These are phyloP conservation scores for Evernia prunastri DNA, from an alignment of 495 filamentous ascomycete genomes.

Conservation along the genomic window DNA sequence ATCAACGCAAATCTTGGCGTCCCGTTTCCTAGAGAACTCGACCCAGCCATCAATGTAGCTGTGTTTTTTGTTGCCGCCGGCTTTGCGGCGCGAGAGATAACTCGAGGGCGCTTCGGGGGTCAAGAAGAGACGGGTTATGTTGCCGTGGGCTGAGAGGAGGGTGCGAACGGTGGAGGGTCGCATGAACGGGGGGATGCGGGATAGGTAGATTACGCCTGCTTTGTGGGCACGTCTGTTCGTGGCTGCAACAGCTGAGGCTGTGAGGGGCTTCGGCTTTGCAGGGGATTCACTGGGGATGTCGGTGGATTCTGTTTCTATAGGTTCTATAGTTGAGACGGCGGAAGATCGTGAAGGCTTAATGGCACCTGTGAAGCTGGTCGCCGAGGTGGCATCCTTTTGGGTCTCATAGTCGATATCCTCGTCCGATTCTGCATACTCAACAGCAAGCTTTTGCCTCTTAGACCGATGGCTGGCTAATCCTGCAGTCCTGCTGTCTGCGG, in stretches of 20 bases:
- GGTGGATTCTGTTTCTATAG: slow-evolving; percentile 4
- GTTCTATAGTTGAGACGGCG: not conserved
- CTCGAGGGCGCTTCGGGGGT: slow-evolving; percentile 66
- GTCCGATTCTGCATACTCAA: slow-evolving; percentile 7
- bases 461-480: slow-evolving; percentile 7
- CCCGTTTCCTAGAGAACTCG: slow-evolving; percentile 69
- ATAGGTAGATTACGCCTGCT: slow-evolving; percentile 74
- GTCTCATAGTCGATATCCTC: slow-evolving; percentile 4
- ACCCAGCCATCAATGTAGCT: slow-evolving; percentile 91
- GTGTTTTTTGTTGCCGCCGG: slow-evolving; percentile 82
- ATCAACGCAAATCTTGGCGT: slow-evolving; percentile 79
- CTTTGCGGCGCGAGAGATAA: slow-evolving; percentile 51
- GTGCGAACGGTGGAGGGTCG: slow-evolving; percentile 75
- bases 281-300: slow-evolving; percentile 25
- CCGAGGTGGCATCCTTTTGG: not conserved
- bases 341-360: not conserved
- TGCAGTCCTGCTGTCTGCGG: slow-evolving; percentile 40
- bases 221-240: slow-evolving; percentile 30
- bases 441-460: slow-evolving; percentile 21
- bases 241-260: not conserved
- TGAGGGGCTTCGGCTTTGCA: slow-evolving; percentile 28
- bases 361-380: not conserved
- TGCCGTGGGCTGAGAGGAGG: slow-evolving; percentile 69
- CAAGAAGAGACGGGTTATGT: slow-evolving; percentile 80
- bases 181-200: slow-evolving; percentile 89